phyloP scores from a whole-genome alignment of 257 asterid species.

The Ilex aquifolium region DNA sequence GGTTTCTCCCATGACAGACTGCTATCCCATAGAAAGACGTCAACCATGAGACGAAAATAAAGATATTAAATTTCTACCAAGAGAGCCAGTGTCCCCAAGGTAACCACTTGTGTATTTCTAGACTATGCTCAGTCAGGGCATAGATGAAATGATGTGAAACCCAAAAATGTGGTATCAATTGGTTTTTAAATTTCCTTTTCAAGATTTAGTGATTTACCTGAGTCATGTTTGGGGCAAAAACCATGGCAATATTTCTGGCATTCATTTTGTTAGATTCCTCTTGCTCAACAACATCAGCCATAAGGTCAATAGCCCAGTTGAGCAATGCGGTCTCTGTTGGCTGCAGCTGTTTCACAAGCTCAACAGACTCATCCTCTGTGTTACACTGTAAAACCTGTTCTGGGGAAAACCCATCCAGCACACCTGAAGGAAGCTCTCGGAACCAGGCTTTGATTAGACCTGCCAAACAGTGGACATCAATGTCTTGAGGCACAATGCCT shows the following conservation, averaged over 20 bases:
- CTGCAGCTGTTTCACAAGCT: constrained; percentile 63
- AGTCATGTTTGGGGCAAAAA: constrained; percentile 95
- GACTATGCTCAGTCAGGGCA: too few species aligned
- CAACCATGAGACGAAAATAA: too few species aligned
- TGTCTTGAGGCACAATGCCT: constrained; percentile 82
- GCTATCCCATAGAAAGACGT: too few species aligned
- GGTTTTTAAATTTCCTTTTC: too few species aligned
- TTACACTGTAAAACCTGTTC: constrained; percentile 80
- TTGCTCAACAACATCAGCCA: constrained; percentile 96
- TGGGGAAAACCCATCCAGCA: constrained; percentile 81
- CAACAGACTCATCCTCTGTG: constrained; percentile 69
- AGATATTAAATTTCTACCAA: too few species aligned
- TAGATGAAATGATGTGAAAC: too few species aligned
- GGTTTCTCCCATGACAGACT: too few species aligned
- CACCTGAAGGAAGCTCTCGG: constrained; percentile 83
- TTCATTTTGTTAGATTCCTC: constrained; percentile 93
- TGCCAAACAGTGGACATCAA: constrained; percentile 91
- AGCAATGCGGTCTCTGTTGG: constrained; percentile 77
- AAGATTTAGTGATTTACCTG: constrained; percentile 35
- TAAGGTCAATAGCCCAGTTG: constrained; percentile 89
- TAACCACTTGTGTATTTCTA: too few species aligned
- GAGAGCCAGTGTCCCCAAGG: too few species aligned
- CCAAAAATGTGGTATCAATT: too few species aligned
- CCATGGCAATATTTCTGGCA: constrained; percentile 95
- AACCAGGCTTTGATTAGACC: constrained; percentile 98